Evolutionary conservation across 2,329 filamentous ascomycete genomes (phyloP).

Genomic region (Colletotrichum gloeosporioides): DNA sequence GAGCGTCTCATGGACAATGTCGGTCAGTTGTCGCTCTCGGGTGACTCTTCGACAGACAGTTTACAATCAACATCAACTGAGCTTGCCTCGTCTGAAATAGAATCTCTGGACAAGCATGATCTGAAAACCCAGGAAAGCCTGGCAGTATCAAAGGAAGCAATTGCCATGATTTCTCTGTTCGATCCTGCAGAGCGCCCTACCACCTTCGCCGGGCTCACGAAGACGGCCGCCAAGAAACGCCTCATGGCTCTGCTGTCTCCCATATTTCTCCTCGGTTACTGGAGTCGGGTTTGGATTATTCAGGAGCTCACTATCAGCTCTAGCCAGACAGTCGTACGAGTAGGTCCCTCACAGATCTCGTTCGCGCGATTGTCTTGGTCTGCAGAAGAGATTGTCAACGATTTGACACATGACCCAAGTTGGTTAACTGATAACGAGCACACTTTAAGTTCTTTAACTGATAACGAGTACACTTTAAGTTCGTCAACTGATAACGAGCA

Average conservation of each 20-base stretch:
- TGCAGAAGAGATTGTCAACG: accelerated
- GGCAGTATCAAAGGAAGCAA: accelerated
- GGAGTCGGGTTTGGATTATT: neutral
- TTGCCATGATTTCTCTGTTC: neutral
- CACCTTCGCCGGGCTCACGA: accelerated
- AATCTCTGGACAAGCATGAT: neutral
- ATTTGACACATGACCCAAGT: accelerated
- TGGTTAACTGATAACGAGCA: too few relatives aligned
- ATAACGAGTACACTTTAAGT: too few relatives aligned
- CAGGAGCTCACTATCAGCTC: neutral
- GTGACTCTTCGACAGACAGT: neutral
- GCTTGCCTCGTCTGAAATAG: accelerated
- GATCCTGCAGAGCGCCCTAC: neutral
- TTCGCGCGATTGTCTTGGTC: neutral
- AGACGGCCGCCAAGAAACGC: accelerated
- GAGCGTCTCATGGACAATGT: accelerated
- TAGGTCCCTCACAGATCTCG: neutral
- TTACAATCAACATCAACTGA: neutral
- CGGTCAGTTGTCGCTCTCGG: too few relatives aligned
- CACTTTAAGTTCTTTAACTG: too few relatives aligned
- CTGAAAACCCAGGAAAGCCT: accelerated
- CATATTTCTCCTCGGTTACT: neutral
- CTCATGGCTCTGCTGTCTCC: neutral
- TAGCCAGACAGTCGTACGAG: neutral
- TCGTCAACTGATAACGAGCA: neutral